phyloP scores from a whole-genome alignment of 202 grass and related monocot species.

The Tripidium arundinaceum region DNA sequence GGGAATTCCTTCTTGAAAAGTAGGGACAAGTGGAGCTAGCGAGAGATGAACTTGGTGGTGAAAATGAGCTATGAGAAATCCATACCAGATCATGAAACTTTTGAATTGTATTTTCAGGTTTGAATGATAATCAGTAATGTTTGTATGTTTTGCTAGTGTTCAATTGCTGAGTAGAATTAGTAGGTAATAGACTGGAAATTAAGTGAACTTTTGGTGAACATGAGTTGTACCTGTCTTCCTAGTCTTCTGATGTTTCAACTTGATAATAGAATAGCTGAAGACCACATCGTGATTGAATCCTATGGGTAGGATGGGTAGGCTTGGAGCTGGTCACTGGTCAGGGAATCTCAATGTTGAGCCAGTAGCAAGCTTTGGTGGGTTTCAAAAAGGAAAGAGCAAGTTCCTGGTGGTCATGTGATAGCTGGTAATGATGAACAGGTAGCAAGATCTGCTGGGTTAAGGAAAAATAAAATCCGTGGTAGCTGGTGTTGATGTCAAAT shows the following conservation, averaged over 20 bases:
- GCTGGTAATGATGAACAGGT: background rate
- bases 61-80: background rate
- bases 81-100: background rate
- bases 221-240: background rate
- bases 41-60: background rate
- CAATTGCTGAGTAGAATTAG: background rate
- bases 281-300: background rate
- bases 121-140: background rate
- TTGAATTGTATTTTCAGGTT: background rate
- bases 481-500: background rate
- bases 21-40: background rate
- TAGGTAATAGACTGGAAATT: background rate
- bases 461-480: background rate
- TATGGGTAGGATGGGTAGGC: background rate
- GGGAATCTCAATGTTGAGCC: background rate
- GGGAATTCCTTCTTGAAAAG: background rate
- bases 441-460: background rate
- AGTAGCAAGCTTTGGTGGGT: background rate
- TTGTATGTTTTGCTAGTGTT: background rate
- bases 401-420: background rate
- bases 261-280: conserved; percentile 6
- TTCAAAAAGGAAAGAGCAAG: background rate
- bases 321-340: background rate
- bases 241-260: conserved; percentile 17
- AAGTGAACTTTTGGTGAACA: background rate